These are phyloP conservation scores for Cephalotrichum gorgonifer DNA, from an alignment of 2,329 filamentous ascomycete species.

Conservation along the genomic window DNA sequence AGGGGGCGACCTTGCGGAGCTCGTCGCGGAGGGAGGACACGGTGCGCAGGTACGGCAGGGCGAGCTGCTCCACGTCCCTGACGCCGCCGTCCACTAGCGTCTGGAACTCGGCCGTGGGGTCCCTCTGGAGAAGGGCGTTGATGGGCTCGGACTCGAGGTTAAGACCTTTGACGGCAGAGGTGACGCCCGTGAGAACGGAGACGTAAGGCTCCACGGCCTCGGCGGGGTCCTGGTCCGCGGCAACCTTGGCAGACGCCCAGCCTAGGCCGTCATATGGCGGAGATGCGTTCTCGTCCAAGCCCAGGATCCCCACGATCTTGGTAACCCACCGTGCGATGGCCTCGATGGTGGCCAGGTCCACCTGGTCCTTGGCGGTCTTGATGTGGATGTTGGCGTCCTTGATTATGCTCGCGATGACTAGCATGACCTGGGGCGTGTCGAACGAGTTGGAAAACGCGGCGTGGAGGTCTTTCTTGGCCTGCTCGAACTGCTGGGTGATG, in stretches of 20 bases:
- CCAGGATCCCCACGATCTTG: conserved; percentile 73
- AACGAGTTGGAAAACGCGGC: conserved; percentile 71
- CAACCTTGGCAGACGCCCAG: conserved; percentile 34
- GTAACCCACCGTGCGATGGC: conserved; percentile 69
- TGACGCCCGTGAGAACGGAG: conserved; percentile 31
- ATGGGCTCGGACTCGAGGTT: conserved; percentile 38
- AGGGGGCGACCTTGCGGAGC: conserved; percentile 43
- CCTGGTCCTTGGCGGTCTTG: conserved; percentile 31
- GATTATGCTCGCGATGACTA: conserved; percentile 66
- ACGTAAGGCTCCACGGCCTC: conserved; percentile 36
- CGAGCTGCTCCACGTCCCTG: conserved; percentile 40
- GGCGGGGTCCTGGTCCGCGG: conserved; percentile 27
- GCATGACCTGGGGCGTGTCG: conserved; percentile 73
- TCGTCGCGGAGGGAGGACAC: conserved; percentile 51
- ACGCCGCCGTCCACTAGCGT: conserved; percentile 31
- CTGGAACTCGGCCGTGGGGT: conserved; percentile 36
- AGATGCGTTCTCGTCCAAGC: conserved; percentile 56
- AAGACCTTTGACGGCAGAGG: conserved; percentile 33
- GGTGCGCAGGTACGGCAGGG: conserved; percentile 43
- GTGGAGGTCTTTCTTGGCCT: conserved; percentile 44
- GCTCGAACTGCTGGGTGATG: conserved; percentile 22
- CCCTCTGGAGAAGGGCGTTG: conserved; percentile 28
- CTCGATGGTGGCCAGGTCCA: conserved; percentile 37
- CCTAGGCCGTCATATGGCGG: conserved; percentile 46
- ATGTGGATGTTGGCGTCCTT: conserved; percentile 61